Evolutionary conservation across 2,329 filamentous ascomycete species (phyloP), one percentile per base, ranked within the genome.

Genomic region (Aspergillus puulaauensis): DNA sequence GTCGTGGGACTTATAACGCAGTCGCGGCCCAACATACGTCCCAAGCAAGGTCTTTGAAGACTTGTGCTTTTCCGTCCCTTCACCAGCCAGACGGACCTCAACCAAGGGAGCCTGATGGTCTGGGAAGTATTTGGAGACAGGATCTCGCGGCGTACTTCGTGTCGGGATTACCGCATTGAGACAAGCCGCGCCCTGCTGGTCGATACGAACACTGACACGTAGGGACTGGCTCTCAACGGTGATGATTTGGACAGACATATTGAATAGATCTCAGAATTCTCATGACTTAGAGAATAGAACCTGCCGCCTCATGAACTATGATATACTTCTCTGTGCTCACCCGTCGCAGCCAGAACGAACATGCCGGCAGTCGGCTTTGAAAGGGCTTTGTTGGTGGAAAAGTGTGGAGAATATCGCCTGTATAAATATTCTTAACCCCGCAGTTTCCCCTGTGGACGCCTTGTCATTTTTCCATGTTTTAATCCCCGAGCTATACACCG

Each of bases 11-110:
- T 62, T 47, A 48, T 71, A 72, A 3, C 52, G 58, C 4, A 71
- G 57, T 1, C 68, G 64, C 4, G 57, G 52, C 2, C 59, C 61
- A 31, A 71, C 52, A 40, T 68, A 69, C 14, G 58, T 62, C 6
- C 59, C 63, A 35, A 61, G 61, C n/a, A 70, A 62, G 4, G 61
- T 55, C 54, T 71, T 71, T 41, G 69, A 64, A 0, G 64, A 65
- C 52, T 70, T 69, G 52, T 62, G 52, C 21, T 57, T 61, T 6
- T 40, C 31, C 4, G 61, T 70, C 17, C 68, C 69, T 49, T 70
- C 66, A 9, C 67, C 69, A 1, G 60, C 61, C 2, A 71, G 63
- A 6, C 64, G 64, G 1, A 67, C 53, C 8, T 67, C 62, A 9
- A 65, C 57, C 2, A 71, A 52, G 0, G 66, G 65, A 3, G 56